Evolutionary conservation across 768 basidiomycete genomes (phyloP).

Genomic region (Cubamyces lactineus): DNA sequence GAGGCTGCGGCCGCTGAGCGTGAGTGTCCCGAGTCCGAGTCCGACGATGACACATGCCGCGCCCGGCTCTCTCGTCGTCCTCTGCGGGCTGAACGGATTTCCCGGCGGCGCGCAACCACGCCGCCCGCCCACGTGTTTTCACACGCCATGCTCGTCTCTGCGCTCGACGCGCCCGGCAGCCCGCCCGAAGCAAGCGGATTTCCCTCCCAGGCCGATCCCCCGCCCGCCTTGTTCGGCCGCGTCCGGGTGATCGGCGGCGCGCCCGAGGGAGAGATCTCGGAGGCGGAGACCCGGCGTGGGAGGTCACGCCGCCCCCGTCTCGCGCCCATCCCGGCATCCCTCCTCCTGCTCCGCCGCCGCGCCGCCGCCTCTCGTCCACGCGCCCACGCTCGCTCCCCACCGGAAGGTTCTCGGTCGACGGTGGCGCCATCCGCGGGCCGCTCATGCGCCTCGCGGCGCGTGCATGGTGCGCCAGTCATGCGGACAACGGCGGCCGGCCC

Average conservation of each 20-base stretch:
- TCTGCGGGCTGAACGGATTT: constrained; percentile 16
- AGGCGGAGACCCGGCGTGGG: too few relatives aligned
- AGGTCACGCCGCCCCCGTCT: neutral
- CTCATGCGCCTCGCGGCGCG: neutral
- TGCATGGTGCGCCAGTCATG: neutral
- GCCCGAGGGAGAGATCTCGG: neutral
- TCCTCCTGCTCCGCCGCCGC: neutral
- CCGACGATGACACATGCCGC: constrained; percentile 22
- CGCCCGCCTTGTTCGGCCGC: neutral
- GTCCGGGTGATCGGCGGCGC: neutral
- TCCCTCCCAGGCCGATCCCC: constrained; percentile 1
- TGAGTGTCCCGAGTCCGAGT: constrained; percentile 4
- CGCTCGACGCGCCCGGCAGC: constrained; percentile 22
- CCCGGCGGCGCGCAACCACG: constrained; percentile 20
- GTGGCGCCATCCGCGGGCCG: constrained; percentile 12
- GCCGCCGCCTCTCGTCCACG: neutral
- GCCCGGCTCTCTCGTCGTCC: constrained; percentile 9
- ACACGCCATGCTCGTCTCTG: constrained; percentile 20
- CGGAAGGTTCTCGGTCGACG: neutral
- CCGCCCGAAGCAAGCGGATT: neutral
- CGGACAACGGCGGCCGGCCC: neutral
- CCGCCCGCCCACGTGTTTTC: constrained; percentile 32
- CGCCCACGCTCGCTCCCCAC: neutral
- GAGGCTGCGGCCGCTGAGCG: too few relatives aligned
- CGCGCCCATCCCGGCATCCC: neutral